A percentile compares a stretch with the other conserved stretches of the same genome.
Conservation (phyloP, 176 grass and related monocot genomes). For the Hordeum marinum region DNA sequence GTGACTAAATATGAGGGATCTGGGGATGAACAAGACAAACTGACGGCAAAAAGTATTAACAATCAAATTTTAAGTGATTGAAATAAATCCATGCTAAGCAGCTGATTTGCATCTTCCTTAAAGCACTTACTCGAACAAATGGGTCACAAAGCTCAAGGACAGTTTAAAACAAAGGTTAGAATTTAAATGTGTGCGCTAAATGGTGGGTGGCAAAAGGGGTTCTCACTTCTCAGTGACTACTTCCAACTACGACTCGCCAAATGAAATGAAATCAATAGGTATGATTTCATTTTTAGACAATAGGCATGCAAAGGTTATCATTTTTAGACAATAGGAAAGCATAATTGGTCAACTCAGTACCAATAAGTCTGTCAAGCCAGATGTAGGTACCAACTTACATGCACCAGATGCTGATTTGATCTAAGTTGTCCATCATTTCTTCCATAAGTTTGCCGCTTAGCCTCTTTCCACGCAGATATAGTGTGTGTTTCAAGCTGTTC, state of each 20-base stretch:
- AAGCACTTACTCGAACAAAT: background rate
- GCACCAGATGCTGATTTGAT: constrained; percentile 63
- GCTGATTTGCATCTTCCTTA: background rate
- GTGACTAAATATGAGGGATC: background rate
- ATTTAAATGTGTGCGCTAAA: background rate
- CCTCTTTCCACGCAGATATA: constrained; percentile 97
- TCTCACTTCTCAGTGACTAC: background rate
- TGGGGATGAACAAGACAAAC: background rate
- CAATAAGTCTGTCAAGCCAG: background rate
- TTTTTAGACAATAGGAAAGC: background rate
- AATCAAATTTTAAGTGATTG: background rate
- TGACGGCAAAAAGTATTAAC: background rate
- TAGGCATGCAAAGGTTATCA: background rate
- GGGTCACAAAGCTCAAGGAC: background rate
- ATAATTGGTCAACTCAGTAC: background rate
- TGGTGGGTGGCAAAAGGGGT: background rate
- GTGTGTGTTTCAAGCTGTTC: constrained; percentile 96
- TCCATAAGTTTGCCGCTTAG: constrained; percentile 69
- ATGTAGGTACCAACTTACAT: constrained; percentile 48
- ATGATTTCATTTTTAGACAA: background rate
- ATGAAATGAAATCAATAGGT: background rate
- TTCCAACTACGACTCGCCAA: background rate
- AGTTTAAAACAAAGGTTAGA: background rate
- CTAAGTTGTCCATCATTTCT: constrained; percentile 53
- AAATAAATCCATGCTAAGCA: background rate